A percentile compares a stretch with the other conserved stretches of the same genome.
Conservation (phyloP, 495 filamentous ascomycete species). For the Astrothelium subdiscretum region DNA sequence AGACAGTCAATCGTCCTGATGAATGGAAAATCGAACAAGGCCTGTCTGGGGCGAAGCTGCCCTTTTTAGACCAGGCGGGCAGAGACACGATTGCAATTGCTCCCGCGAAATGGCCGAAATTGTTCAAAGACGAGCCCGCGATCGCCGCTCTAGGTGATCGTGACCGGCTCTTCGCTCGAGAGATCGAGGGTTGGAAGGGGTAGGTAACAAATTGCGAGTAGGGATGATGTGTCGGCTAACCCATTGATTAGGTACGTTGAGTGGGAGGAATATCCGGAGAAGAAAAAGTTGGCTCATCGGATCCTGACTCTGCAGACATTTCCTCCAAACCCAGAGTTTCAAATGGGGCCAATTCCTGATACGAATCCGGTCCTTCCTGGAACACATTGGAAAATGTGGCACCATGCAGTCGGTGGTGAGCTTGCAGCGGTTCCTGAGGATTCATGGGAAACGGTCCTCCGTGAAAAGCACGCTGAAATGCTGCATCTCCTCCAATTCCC, state of each 20-base stretch:
- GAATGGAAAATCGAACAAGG: conserved; percentile 47
- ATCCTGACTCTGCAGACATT: conserved; percentile 41
- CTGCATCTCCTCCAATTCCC: conserved; percentile 58
- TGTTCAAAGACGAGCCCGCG: conserved; percentile 28
- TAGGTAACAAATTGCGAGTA: neutral
- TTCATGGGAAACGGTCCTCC: conserved; percentile 45
- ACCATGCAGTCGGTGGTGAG: conserved; percentile 45
- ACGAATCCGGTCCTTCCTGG: conserved; percentile 54
- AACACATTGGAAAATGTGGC: conserved; percentile 53
- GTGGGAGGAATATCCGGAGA: conserved; percentile 59
- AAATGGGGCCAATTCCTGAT: conserved; percentile 44
- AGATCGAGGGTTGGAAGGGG: conserved; percentile 8
- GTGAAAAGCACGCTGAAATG: conserved; percentile 56
- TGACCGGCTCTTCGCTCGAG: conserved; percentile 23
- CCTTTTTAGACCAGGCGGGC: conserved; percentile 37
- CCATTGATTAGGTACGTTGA: conserved; percentile 40
- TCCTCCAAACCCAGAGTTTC: conserved; percentile 42
- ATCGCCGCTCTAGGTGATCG: conserved; percentile 28
- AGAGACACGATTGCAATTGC: conserved; percentile 19
- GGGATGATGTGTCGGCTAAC: neutral
- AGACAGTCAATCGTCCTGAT: conserved; percentile 30
- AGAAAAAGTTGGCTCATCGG: conserved; percentile 44
- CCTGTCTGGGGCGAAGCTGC: conserved; percentile 33
- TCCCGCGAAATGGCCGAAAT: conserved; percentile 10
- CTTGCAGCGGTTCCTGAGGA: conserved; percentile 38